Base-by-base conservation (phyloP, 1,284 basidiomycete genomes). In the Trametes pubescens region DNA sequence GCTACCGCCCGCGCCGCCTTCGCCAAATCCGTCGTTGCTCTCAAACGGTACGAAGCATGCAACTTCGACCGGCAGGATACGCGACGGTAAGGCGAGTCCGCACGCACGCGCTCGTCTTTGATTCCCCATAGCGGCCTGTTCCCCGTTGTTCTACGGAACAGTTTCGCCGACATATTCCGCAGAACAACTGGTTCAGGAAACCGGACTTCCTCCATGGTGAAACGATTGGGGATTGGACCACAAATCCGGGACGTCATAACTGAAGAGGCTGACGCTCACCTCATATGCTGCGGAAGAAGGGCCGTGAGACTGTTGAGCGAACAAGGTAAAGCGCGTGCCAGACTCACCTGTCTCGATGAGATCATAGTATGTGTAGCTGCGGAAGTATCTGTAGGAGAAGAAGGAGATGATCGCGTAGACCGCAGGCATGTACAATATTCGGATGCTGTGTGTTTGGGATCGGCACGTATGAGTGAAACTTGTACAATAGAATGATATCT, bases 331-430 rank as follows among this genome's bases (percentile, higher is more conserved):
- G 2, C 14, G 47, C 24, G 4, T 48, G 47, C 47, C 24, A 29
- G 7, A 48, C 87, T 69, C 73, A 90, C 90, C 84, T 62, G 87
- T 82, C 82, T 93, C 85, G 53, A 88, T 82, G 44, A 95, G 84
- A 34, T 87, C 87, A 74, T 93, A 96, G 75, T 96, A 94, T 43
- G 90, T 92, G 74, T 92, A 94, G 66, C 82, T 80, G 54, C 91
- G 84, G 81, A 94, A 95, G 79, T 81, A 96, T 5, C 94, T 86
- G 72, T 94, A 96, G 24, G 92, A 93, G 72, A 94, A 87, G 83
- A 95, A 96, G 1, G 93, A 94, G 62, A 96, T 87, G 72, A 96
- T 79, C n/a, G 90, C 89, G 76, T 93, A 95, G 53, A 93, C 81
- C 2, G 87, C 84, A 3, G 91, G 91, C 91, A 93, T 91, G 72